phyloP scores from a whole-genome alignment of 495 filamentous ascomycete genomes.

The Poronia punctata region DNA sequence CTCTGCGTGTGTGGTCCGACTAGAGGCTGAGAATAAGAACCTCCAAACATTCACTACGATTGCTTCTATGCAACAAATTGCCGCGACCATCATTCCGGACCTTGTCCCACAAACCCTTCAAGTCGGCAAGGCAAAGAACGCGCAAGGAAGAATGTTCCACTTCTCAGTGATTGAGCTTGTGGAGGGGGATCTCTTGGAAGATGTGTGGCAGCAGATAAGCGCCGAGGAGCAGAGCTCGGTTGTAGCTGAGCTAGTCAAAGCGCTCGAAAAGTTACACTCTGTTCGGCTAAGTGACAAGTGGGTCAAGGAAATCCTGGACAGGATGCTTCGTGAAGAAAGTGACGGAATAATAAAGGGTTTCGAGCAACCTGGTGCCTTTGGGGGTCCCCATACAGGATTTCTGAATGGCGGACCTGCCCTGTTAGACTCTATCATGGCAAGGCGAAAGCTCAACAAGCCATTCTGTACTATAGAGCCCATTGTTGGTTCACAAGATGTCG shows the following conservation, averaged over 20 bases:
- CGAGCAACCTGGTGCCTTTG: conserved; percentile 5
- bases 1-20: conserved; percentile 11
- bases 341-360: conserved; percentile 5
- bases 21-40: conserved; percentile 9
- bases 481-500: neutral
- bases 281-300: conserved; percentile 5
- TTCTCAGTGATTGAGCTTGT: conserved; percentile 14
- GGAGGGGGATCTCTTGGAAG: conserved; percentile 10
- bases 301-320: conserved; percentile 10
- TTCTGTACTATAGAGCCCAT: conserved; percentile 11
- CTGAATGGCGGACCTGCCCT: conserved; percentile 6
- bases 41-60: conserved; percentile 4
- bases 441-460: conserved; percentile 7
- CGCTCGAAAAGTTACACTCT: conserved; percentile 12
- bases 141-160: conserved; percentile 13
- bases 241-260: conserved; percentile 9
- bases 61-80: conserved; percentile 11
- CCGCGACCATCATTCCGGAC: conserved; percentile 12
- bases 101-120: conserved; percentile 14
- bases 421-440: conserved; percentile 11
- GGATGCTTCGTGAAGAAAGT: conserved; percentile 8
- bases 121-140: conserved; percentile 11
- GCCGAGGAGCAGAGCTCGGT: conserved; percentile 11
- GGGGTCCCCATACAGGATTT: conserved; percentile 13
- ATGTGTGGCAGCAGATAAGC: conserved; percentile 7